Evolutionary conservation across 805 yeast species (phyloP).

Genomic region (Kuraishia hungarica): DNA sequence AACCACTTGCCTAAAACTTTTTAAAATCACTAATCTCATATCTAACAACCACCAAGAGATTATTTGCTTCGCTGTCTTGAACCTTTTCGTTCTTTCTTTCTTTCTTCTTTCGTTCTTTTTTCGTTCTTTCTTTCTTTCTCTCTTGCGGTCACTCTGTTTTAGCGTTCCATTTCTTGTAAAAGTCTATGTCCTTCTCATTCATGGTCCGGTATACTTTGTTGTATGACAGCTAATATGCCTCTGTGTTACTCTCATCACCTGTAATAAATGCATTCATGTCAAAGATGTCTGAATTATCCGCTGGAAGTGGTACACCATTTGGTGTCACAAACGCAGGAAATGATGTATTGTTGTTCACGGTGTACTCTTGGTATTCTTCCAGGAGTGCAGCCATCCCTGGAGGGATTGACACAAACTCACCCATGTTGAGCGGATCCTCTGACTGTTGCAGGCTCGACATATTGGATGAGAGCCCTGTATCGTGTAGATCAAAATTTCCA

Average conservation of each 20-base stretch:
- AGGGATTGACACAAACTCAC: background rate
- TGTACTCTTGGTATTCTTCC: background rate
- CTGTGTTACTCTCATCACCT: background rate
- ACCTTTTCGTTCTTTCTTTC: no score
- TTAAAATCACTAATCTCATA: no score
- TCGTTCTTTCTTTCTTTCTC: no score
- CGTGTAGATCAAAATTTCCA: no score
- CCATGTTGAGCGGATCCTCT: background rate
- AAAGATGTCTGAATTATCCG: background rate
- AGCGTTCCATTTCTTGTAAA: background rate
- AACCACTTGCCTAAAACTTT: no score
- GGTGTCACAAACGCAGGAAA: background rate
- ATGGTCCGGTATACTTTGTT: background rate
- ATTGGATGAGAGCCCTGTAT: no score
- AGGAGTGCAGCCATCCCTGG: background rate
- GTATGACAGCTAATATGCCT: background rate
- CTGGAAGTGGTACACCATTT: background rate
- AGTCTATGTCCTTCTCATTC: background rate
- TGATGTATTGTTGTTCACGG: background rate
- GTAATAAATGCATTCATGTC: conserved; percentile 1
- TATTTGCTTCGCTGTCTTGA: no score
- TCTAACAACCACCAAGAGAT: no score
- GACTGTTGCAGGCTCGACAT: background rate
- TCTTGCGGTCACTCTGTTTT: no score
- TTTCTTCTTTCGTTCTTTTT: no score